phyloP scores from a whole-genome alignment of 192 early-diverging fungal species.

The Entomortierella lignicola region DNA sequence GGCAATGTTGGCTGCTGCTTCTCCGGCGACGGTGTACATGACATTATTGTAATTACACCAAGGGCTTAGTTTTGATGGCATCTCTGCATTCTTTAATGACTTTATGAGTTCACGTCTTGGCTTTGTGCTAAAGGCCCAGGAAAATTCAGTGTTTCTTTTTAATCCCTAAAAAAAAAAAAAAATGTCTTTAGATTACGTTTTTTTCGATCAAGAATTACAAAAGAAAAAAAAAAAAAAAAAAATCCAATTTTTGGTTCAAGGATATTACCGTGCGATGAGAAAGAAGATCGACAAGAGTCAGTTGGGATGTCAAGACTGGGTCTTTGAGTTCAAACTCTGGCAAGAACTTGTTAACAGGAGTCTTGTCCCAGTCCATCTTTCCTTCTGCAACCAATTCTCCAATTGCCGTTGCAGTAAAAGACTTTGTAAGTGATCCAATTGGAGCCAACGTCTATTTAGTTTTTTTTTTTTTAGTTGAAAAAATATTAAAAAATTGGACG shows the following conservation, averaged over 20 bases:
- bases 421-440: conserved; percentile 28
- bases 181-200: not conserved
- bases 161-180: conserved; percentile 10
- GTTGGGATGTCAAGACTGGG: conserved; percentile 20
- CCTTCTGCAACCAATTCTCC: conserved; percentile 36
- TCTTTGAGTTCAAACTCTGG: conserved; percentile 15
- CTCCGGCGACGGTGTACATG: conserved; percentile 19
- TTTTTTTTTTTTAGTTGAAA: not conserved
- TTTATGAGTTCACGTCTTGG: conserved; percentile 6
- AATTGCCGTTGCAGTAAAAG: conserved; percentile 19
- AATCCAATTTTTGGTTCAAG: not conserved
- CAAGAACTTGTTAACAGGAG: conserved; percentile 14
- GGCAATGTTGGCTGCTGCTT: conserved; percentile 32
- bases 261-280: conserved; percentile 32
- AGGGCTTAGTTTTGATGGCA: not conserved
- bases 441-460: conserved; percentile 22
- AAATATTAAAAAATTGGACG: not conserved
- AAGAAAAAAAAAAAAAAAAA: not conserved
- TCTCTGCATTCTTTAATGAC: not conserved
- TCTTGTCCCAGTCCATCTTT: conserved; percentile 31
- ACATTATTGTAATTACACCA: conserved; percentile 13
- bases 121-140: not conserved
- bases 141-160: not conserved
- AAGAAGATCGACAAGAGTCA: conserved; percentile 22
- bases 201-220: too few species aligned